Percentiles rank a stretch among this genome's conserved stretches.
These are phyloP conservation scores for Apophysomyces ossiformis DNA, from an alignment of 371 early-diverging fungal genomes.

Conservation along the genomic window DNA sequence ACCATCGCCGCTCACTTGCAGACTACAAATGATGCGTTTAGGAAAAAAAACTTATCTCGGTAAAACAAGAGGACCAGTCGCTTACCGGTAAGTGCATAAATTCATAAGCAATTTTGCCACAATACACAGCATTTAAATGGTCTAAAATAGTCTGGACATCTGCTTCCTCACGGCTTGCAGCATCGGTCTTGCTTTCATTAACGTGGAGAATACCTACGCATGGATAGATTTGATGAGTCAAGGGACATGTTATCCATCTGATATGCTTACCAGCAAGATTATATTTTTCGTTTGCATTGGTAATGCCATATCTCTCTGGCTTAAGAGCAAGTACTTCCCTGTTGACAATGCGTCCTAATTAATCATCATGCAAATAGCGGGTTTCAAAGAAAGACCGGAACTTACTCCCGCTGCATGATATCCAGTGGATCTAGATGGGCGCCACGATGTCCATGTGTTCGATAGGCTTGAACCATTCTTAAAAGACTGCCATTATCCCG, in stretches of 20 bases:
- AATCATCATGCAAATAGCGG: too few species aligned
- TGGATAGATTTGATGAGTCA: neutral
- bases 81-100: conserved; percentile 88
- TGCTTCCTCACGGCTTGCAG: conserved; percentile 54
- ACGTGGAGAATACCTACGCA: conserved; percentile 78
- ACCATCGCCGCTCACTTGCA: conserved; percentile 88
- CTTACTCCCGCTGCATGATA: conserved; percentile 72
- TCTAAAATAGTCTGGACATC: conserved; percentile 70
- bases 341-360: neutral
- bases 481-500: conserved; percentile 82
- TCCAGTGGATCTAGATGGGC: conserved; percentile 91
- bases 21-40: conserved; percentile 47
- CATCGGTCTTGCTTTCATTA: conserved; percentile 53
- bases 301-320: conserved; percentile 82
- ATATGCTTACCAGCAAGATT: conserved; percentile 56
- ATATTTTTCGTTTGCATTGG: conserved; percentile 54
- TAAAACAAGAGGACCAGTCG: neutral
- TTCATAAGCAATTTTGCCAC: conserved; percentile 91
- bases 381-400: conserved; percentile 5
- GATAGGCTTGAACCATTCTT: conserved; percentile 85
- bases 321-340: conserved; percentile 76
- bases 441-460: conserved; percentile 82
- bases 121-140: conserved; percentile 79
- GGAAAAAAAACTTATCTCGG: neutral
- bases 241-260: neutral